Conservation (phyloP, 1,284 basidiomycete species). For the Leccinum angustisporum region DNA sequence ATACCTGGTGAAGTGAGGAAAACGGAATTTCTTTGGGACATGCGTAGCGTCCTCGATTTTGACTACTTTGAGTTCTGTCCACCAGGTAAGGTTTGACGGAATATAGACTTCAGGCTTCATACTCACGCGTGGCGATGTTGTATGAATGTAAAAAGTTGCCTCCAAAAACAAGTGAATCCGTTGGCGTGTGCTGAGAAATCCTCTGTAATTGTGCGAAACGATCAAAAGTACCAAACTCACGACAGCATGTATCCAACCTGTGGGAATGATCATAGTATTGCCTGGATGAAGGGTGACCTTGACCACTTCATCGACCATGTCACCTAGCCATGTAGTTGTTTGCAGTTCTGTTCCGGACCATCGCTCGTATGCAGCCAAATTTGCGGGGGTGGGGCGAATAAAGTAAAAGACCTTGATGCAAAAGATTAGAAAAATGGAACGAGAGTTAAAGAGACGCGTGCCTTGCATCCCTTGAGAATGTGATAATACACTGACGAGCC, state of each 20-base stretch:
- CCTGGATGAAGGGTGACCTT: slow-evolving; percentile 82
- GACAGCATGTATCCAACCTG: slow-evolving; percentile 97
- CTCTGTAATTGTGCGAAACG: slow-evolving; percentile 1
- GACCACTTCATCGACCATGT: slow-evolving; percentile 84
- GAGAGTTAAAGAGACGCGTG: slow-evolving; percentile 29
- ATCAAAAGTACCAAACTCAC: slow-evolving; percentile 47
- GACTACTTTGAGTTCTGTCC: slow-evolving; percentile 77
- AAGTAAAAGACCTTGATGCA: slow-evolving; percentile 84
- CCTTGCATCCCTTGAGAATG: slow-evolving; percentile 81
- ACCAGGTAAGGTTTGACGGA: slow-evolving; percentile 3
- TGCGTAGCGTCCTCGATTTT: slow-evolving; percentile 92
- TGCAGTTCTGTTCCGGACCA: slow-evolving; percentile 92
- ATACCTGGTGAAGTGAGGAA: slow-evolving; percentile 82
- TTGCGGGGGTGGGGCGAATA: slow-evolving; percentile 84
- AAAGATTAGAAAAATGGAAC: slow-evolving; percentile 14
- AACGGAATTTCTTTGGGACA: slow-evolving; percentile 94
- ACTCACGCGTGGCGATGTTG: slow-evolving; percentile 70
- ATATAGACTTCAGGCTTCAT: not conserved
- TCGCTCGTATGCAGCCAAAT: slow-evolving; percentile 85
- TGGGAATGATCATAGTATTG: slow-evolving; percentile 95
- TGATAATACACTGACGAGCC: slow-evolving; percentile 95
- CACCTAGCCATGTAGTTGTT: slow-evolving; percentile 87
- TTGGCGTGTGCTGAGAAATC: slow-evolving; percentile 74
- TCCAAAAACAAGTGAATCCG: slow-evolving; percentile 92
- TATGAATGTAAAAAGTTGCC: slow-evolving; percentile 95